Evolutionary conservation across 257 asterid genomes (phyloP).

Genomic region (Solanum habrochaites): DNA sequence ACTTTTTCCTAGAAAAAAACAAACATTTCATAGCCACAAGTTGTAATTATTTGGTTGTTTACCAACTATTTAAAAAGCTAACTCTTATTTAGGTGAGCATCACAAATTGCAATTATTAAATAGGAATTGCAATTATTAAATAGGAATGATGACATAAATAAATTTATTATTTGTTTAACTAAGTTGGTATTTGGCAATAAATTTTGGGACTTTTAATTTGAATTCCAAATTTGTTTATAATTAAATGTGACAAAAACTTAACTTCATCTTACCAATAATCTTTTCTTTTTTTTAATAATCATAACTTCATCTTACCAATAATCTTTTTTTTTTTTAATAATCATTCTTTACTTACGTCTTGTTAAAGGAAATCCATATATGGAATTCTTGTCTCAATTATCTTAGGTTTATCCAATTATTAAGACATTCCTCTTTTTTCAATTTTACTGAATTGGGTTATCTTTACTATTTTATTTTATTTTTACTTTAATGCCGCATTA

Average conservation of each 20-base stretch:
- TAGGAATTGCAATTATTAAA: background rate
- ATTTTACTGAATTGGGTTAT: background rate
- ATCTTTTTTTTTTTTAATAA: background rate
- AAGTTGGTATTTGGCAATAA: background rate
- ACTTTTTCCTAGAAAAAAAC: background rate
- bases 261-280: background rate
- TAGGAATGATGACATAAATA: background rate
- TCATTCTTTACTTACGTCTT: background rate
- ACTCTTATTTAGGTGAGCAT: background rate
- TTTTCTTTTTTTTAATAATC: background rate
- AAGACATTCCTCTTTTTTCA: background rate
- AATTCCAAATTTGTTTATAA: background rate
- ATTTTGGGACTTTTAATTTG: background rate
- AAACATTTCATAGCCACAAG: background rate
- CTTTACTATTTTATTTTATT: background rate
- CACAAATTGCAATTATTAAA: background rate
- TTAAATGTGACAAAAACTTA: background rate
- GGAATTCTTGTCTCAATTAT: background rate
- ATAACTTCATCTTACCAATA: background rate
- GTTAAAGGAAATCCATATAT: background rate
- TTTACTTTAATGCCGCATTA: background rate
- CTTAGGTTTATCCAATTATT: background rate
- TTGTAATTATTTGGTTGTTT: background rate
- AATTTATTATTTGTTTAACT: background rate
- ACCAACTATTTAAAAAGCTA: background rate